A percentile compares a stretch with the other conserved stretches of the same genome.
Evolutionary conservation across 164 flowering plant species (phyloP).

Genomic region (Annona squamosa): DNA sequence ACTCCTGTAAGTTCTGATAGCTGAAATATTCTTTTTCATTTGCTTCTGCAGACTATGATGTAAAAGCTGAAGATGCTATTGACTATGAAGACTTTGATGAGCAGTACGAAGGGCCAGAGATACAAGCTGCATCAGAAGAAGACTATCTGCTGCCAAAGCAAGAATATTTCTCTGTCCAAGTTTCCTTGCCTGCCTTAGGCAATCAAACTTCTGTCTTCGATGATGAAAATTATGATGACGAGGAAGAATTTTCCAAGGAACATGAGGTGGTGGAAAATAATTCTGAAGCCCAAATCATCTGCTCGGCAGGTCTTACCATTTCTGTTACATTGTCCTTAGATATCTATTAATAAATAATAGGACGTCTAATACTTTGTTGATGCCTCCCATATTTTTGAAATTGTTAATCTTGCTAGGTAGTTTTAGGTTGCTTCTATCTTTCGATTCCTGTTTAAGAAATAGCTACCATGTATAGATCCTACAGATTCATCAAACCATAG

Average conservation of each 20-base stretch:
- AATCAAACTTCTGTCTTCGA: conserved; percentile 54
- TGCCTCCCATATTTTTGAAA: background rate
- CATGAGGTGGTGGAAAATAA: conserved; percentile 26
- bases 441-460: background rate
- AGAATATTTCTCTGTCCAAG: conserved; percentile 51
- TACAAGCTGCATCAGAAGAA: conserved; percentile 68
- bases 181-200: conserved; percentile 36
- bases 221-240: conserved; percentile 95
- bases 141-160: conserved; percentile 66
- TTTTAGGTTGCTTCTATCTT: background rate
- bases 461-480: too few relatives aligned
- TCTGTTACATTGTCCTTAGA: background rate
- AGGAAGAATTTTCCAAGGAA: conserved; percentile 52
- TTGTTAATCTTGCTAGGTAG: background rate
- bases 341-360: background rate
- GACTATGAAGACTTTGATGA: conserved; percentile 96
- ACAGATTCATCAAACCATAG: too few relatives aligned
- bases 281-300: conserved; percentile 19
- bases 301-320: conserved; percentile 35
- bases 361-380: background rate
- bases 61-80: conserved; percentile 93
- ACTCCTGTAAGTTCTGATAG: background rate
- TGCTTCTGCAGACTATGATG: conserved; percentile 63
- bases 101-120: conserved; percentile 95
- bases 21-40: background rate